These are phyloP conservation scores for Theobroma cacao DNA, from an alignment of 345 rosid species.

Conservation along the genomic window DNA sequence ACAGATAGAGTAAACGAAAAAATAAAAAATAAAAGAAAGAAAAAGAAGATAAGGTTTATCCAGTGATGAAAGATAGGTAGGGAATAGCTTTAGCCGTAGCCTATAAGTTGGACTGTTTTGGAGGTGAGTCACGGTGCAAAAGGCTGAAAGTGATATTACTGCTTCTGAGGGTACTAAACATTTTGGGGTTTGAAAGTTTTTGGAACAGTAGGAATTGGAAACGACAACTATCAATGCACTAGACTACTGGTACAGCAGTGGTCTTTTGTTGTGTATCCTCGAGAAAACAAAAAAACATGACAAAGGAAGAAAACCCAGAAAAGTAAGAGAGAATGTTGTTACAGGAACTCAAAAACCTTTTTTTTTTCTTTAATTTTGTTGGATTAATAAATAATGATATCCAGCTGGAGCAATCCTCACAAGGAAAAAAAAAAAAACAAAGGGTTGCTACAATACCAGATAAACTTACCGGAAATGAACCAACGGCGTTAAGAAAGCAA, in stretches of 20 bases:
- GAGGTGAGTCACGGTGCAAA: neutral
- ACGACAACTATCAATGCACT: neutral
- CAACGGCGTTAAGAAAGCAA: neutral
- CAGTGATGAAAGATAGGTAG: neutral
- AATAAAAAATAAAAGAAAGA: neutral
- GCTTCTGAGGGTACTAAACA: neutral
- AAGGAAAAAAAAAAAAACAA: neutral
- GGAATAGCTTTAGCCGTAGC: neutral
- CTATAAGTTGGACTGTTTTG: neutral
- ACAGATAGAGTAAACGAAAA: neutral
- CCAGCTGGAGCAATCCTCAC: neutral
- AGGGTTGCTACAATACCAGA: neutral
- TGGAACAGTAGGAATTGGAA: neutral
- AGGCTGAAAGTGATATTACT: neutral
- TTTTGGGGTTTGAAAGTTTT: neutral
- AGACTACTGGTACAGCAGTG: neutral
- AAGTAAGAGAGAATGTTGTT: neutral
- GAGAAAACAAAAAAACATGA: neutral
- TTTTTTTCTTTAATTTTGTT: neutral
- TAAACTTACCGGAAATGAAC: neutral
- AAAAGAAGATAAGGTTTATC: neutral
- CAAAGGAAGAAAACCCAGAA: neutral
- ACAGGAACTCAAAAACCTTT: neutral
- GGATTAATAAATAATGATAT: neutral
- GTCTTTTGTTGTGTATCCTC: too few relatives aligned